These are phyloP conservation scores for Fusarium xyrophilum DNA, from an alignment of 2,329 filamentous ascomycete genomes.

Conservation along the genomic window DNA sequence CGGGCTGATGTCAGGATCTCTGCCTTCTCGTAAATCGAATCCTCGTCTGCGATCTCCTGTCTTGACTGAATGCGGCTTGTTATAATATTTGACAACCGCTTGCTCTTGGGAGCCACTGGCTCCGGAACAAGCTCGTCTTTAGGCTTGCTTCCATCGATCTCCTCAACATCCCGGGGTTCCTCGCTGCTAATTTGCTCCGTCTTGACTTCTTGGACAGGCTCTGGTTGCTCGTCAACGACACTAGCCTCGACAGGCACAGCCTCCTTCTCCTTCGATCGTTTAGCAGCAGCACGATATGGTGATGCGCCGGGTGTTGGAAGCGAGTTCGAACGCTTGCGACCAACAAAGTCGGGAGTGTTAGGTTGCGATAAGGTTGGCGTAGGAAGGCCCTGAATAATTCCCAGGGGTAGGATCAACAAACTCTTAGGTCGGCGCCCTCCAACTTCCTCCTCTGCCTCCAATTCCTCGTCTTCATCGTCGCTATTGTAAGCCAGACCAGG, in stretches of 20 bases:
- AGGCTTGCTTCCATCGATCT: constrained; percentile 8
- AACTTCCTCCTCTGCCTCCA: constrained; percentile 43
- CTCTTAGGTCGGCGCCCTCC: constrained; percentile 56
- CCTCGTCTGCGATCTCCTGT: constrained; percentile 45
- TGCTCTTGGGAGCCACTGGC: constrained; percentile 22
- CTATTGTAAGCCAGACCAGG: constrained; percentile 70
- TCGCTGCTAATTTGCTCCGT: constrained; percentile 1
- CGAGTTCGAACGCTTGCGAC: constrained; percentile 46
- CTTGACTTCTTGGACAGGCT: constrained; percentile 11
- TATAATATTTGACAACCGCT: constrained; percentile 39
- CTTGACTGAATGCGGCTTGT: constrained; percentile 31
- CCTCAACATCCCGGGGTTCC: constrained; percentile 2
- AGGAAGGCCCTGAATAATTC: constrained; percentile 41
- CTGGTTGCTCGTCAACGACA: constrained; percentile 3
- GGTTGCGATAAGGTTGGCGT: constrained; percentile 47
- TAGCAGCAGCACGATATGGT: constrained; percentile 30
- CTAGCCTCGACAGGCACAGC: not conserved
- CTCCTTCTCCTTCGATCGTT: constrained; percentile 32
- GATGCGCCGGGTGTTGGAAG: constrained; percentile 39
- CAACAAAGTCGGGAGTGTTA: constrained; percentile 45
- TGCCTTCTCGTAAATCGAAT: constrained; percentile 61
- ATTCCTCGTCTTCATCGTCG: constrained; percentile 65
- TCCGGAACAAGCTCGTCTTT: constrained; percentile 14
- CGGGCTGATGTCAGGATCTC: constrained; percentile 64
- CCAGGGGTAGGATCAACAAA: constrained; percentile 38